A percentile compares a stretch with the other conserved stretches of the same genome.
phyloP scores from a whole-genome alignment of 139 green algal species.

The Trebouxia sp. region DNA sequence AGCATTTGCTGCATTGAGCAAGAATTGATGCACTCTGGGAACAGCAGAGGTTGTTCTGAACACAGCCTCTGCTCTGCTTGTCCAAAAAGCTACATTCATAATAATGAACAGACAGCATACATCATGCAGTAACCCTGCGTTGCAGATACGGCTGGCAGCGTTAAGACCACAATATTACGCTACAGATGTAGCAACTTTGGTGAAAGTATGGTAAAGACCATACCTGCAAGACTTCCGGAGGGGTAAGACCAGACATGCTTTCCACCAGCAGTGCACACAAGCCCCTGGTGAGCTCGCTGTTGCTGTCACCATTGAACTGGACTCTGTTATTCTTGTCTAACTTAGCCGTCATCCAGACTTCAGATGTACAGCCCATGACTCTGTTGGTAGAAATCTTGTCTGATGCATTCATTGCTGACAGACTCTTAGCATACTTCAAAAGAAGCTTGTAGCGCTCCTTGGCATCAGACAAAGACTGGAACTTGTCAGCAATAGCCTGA shows the following conservation, averaged over 20 bases:
- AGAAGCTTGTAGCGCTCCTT: slow-evolving; percentile 43
- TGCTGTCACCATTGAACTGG: slow-evolving; percentile 64
- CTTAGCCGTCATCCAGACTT: slow-evolving; percentile 80
- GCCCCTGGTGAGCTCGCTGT: slow-evolving; percentile 79
- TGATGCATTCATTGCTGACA: slow-evolving; percentile 47
- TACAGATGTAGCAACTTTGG: too few species aligned
- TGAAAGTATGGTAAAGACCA: too few species aligned
- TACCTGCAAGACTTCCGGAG: slow-evolving; percentile 64
- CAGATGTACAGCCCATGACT: slow-evolving; percentile 92
- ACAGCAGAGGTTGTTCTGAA: too few species aligned
- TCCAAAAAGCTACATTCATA: too few species aligned
- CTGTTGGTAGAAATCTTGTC: slow-evolving; percentile 64
- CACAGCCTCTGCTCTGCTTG: too few species aligned
- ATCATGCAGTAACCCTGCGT: too few species aligned
- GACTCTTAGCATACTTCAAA: slow-evolving; percentile 44
- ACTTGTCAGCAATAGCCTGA: background rate
- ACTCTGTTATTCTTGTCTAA: slow-evolving; percentile 57
- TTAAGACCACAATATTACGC: too few species aligned
- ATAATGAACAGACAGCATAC: too few species aligned
- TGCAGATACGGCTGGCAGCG: too few species aligned
- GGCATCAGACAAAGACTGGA: slow-evolving; percentile 9
- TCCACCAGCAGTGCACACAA: slow-evolving; percentile 69
- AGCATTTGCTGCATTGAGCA: too few species aligned
- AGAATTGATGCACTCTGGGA: too few species aligned
- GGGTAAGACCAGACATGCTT: slow-evolving; percentile 64